A percentile compares a stretch with the other conserved stretches of the same genome.
phyloP scores from a whole-genome alignment of 495 filamentous ascomycete genomes.

The Aspergillus panamensis region DNA sequence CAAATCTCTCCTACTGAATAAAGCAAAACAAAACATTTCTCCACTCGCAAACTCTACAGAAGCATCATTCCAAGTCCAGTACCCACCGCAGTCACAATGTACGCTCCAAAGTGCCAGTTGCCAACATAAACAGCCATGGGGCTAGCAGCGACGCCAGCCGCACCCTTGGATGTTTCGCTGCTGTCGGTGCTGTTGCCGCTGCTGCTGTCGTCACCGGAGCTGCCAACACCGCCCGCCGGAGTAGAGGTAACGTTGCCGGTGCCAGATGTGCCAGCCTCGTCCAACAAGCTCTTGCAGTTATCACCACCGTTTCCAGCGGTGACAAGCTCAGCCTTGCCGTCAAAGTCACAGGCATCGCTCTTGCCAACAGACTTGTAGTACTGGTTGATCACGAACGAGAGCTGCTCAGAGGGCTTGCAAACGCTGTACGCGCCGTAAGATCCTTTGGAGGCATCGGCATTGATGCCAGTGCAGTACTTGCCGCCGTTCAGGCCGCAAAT shows the following conservation, averaged over 20 bases:
- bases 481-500: constrained; percentile 57
- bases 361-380: constrained; percentile 67
- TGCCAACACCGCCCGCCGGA: constrained; percentile 38
- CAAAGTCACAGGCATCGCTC: constrained; percentile 70
- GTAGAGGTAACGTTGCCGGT: constrained; percentile 63
- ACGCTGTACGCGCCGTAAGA: constrained; percentile 87
- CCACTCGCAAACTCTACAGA: constrained; percentile 48
- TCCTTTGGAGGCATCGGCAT: constrained; percentile 62
- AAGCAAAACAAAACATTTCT: background rate
- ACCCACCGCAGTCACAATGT: constrained; percentile 61
- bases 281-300: constrained; percentile 51
- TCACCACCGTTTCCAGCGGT: constrained; percentile 43
- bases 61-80: constrained; percentile 74
- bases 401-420: constrained; percentile 73
- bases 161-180: constrained; percentile 37
- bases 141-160: constrained; percentile 40
- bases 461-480: constrained; percentile 65
- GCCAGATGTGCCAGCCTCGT: constrained; percentile 57
- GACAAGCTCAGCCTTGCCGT: constrained; percentile 55
- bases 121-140: constrained; percentile 59
- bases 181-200: constrained; percentile 41
- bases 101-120: constrained; percentile 62
- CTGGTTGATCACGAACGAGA: constrained; percentile 75
- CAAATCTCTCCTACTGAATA: background rate
- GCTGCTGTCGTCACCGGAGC: constrained; percentile 47